Evolutionary conservation across 495 filamentous ascomycete genomes (phyloP).

Genomic region (Margaritispora aquatica): DNA sequence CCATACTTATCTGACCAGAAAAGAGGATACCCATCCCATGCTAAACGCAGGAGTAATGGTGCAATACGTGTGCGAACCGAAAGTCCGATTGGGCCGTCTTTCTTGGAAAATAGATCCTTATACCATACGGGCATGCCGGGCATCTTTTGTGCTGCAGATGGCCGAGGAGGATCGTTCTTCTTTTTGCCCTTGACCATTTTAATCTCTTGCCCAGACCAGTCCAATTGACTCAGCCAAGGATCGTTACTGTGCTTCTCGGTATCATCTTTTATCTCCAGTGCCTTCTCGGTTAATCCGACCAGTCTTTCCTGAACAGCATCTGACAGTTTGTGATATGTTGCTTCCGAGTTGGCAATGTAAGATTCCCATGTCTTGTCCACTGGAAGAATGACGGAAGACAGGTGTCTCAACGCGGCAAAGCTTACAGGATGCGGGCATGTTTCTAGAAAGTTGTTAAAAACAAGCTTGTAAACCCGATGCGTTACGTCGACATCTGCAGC

Average conservation of each 20-base stretch:
- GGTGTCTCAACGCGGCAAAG: conserved; percentile 86
- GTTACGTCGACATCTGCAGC: conserved; percentile 91
- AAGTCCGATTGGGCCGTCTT: conserved; percentile 57
- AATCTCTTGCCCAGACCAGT: conserved; percentile 90
- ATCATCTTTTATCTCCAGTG: conserved; percentile 64
- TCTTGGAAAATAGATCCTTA: conserved; percentile 75
- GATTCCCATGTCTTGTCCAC: conserved; percentile 81
- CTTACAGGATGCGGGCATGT: conserved; percentile 95
- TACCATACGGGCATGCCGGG: conserved; percentile 97
- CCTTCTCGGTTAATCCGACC: conserved; percentile 63
- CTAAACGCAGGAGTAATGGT: conserved; percentile 74
- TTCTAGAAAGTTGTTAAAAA: conserved; percentile 81
- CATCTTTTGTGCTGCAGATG: conserved; percentile 79
- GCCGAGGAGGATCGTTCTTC: conserved; percentile 71
- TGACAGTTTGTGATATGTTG: conserved; percentile 72
- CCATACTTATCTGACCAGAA: conserved; percentile 90
- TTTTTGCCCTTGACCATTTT: conserved; percentile 89
- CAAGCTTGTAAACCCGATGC: conserved; percentile 84
- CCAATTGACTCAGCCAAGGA: conserved; percentile 86
- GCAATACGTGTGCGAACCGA: conserved; percentile 84
- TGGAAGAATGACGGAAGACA: conserved; percentile 87
- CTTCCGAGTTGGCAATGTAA: conserved; percentile 77
- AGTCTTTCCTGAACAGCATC: conserved; percentile 70
- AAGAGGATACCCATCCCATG: conserved; percentile 86
- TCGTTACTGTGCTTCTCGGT: conserved; percentile 64